Evolutionary conservation across 208 protist genomes (phyloP).

Genomic region (Kentomonas sorsogonicus): DNA sequence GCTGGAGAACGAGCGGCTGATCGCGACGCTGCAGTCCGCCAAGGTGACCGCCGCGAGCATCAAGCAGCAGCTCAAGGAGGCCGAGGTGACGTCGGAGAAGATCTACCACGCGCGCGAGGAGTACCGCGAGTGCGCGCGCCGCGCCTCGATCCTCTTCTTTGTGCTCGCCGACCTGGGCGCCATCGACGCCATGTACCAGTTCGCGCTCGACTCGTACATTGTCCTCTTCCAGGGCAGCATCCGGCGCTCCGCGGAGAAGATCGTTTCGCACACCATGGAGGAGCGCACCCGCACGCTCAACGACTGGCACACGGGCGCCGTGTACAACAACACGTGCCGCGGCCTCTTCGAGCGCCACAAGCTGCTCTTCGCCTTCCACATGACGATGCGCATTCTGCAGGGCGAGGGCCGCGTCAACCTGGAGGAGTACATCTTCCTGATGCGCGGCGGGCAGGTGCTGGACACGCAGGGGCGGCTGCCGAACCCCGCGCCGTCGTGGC

Average conservation of each 20-base stretch:
- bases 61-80: conserved; percentile 87
- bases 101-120: conserved; percentile 95
- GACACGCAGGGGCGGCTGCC: conserved; percentile 90
- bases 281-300: conserved; percentile 95
- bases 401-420: conserved; percentile 85
- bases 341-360: conserved; percentile 99
- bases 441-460: conserved; percentile 94
- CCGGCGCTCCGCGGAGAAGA: conserved; percentile 90
- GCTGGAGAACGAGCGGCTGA: conserved; percentile 96
- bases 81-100: conserved; percentile 93
- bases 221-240: conserved; percentile 95
- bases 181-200: conserved; percentile 99
- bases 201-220: conserved; percentile 97
- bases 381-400: conserved; percentile 96
- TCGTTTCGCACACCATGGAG: conserved; percentile 72
- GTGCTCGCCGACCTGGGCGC: conserved; percentile 94
- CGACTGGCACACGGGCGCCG: conserved; percentile 95
- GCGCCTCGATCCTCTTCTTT: conserved; percentile 98
- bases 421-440: conserved; percentile 98
- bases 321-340: conserved; percentile 97
- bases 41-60: conserved; percentile 96
- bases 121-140: conserved; percentile 93
- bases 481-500: conserved; percentile 95
- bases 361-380: conserved; percentile 98
- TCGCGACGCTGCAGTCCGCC: conserved; percentile 96